Base-by-base conservation (phyloP, 2,329 filamentous ascomycete species). In the Cercospora janseana region DNA sequence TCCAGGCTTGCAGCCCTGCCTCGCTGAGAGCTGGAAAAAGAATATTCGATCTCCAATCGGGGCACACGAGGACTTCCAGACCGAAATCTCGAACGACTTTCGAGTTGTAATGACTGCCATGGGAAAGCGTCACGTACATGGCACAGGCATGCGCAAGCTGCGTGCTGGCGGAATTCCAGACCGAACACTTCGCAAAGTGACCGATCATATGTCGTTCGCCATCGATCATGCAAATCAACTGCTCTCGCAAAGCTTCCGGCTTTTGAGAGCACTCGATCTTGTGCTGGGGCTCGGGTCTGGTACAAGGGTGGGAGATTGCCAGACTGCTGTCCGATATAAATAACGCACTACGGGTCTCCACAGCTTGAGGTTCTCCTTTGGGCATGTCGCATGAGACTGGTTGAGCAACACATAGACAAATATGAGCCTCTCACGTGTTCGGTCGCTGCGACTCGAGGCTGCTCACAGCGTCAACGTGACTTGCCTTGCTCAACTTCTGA, bases 341-440 rank as follows among this genome's bases (percentile, higher is more conserved):
- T 9, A 24, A 10, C 27, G 42, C 9, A 38, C 35, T 12, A 28
- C 34, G 4, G 40, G 49, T 21, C 40, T 55, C 24, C 44, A 44
- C 28, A 10, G 27, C 18, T 34, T 55, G 3, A 46, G 29, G 12
- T 44, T 55, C 6, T 50, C 38, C 4, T 55, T 51, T 28, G 48
- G 48, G 48, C 29, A 41, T 21, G 44, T 31, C 15, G n/a, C 24
- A 12, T 26, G 21, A 12, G 48, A 41, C 13, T 48, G 52, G 40
- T 27, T 51, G 10, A 44, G 37, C 20, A 18, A 37, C 5, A 48
- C 41, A 10, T 44, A 49, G 13, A 35, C 10, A 12, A 26, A 46
- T 20, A 44, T 51, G 18, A 44, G 29, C 40, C 28, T 55, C 2
- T 49, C 49, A 4, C 32, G 34, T 1, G 45, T 55, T 15, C 21